Evolutionary conservation across 257 asterid species (phyloP), one percentile per base, ranked within the genome.

Genomic region (Rubia yunnanensis): DNA sequence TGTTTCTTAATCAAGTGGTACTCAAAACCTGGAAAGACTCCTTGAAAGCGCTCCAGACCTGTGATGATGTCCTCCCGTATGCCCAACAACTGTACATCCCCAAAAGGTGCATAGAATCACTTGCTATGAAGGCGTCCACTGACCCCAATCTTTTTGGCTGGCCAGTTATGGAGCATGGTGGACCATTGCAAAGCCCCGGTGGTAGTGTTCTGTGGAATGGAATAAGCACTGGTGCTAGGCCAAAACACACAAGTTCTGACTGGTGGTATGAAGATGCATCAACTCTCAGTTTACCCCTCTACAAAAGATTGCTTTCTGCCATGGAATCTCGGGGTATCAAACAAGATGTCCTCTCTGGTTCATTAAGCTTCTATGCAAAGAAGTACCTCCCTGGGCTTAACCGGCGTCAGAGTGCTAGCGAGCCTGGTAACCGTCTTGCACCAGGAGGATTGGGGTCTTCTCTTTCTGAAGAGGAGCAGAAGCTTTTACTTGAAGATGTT

Each of bases 231-330:
- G 99, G 99, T 0, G 97, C 97, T 54, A 85, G 94, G 61, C 95
- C 88, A 24, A 84, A 79, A 64, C 76, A 77, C 57, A 58, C 86
- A 11, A 83, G 81, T 60, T 78, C 92, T 5, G 97, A 92, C 75
- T 92, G 99, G 99, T 92, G 99, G 99, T 89, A 79, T n/a, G 99
- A 92, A 69, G 99, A 89, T 60, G 97, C 89, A 20, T 83, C 96
- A 4, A 78, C 86, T 68, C 60, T 92, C 72, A 87, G 95, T 59
- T 77, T 92, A 67, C 80, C 88, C 3, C 77, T 83, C 31, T 92
- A 89, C 80, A 92, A 85, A 61, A 77, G 83, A 68, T 69, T 92
- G 65, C 77, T 92, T 70, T 82, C 94, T 0, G 89, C 84, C 63
- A 83, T 92, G 94, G 94, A 84, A 69, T 78, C 85, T 48, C 83